Evolutionary conservation across 371 early-diverging fungal genomes (phyloP).

Genomic region (Smittium culicis): DNA sequence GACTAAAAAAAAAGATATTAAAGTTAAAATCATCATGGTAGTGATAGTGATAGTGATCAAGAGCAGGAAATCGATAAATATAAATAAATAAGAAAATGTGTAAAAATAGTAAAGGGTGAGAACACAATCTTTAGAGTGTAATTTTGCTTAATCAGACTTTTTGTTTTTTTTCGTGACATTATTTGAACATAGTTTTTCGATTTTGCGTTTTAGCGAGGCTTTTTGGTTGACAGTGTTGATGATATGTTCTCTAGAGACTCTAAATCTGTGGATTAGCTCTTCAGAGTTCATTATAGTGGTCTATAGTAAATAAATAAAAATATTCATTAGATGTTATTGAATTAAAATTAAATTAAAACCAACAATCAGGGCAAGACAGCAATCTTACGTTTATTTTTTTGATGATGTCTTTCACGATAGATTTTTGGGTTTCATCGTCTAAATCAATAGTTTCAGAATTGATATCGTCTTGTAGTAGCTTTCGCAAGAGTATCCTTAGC

Average conservation of each 20-base stretch:
- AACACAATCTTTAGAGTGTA: background rate
- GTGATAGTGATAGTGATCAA: background rate
- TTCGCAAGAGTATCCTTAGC: background rate
- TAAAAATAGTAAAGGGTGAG: background rate
- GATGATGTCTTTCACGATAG: background rate
- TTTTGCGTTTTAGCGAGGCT: background rate
- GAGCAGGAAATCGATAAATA: background rate
- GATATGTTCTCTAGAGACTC: background rate
- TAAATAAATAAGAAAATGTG: background rate
- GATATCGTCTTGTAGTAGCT: slow-evolving; percentile 1
- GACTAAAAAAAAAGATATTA: background rate
- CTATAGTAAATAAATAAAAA: slow-evolving; percentile 1
- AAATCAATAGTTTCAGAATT: background rate
- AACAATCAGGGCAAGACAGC: background rate
- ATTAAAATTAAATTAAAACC: background rate
- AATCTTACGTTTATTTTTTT: slow-evolving; percentile 7
- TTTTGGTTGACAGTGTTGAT: background rate
- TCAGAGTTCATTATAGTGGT: background rate
- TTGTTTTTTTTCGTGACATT: no score
- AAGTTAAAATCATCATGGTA: background rate
- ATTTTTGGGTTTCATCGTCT: background rate
- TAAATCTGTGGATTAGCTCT: slow-evolving; percentile 4
- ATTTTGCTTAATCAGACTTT: background rate
- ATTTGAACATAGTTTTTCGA: no score
- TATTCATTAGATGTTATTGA: background rate